phyloP scores from a whole-genome alignment of 1,139 yeast genomes.

The Hyphopichia wangnamkhiaoensis region DNA sequence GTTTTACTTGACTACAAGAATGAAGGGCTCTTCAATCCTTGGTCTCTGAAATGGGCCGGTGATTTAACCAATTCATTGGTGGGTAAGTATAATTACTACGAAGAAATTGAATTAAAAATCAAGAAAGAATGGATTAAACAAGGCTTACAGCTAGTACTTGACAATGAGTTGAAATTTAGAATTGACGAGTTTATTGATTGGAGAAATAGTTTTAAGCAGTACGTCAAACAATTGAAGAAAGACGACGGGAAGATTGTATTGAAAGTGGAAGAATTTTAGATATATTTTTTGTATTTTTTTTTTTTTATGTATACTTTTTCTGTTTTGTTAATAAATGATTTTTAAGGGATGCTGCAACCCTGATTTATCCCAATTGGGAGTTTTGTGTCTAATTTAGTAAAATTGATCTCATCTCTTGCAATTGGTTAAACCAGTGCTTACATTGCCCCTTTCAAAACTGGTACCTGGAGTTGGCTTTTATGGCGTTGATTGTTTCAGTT shows the following conservation, averaged over 20 bases:
- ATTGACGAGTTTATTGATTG: conserved; percentile 39
- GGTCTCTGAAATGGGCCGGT: conserved; percentile 38
- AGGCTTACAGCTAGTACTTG: conserved; percentile 30
- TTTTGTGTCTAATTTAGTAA: no score
- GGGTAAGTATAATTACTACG: conserved; percentile 39
- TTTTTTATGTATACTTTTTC: no score
- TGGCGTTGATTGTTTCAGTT: no score
- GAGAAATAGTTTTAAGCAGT: conserved; percentile 34
- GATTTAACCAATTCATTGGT: conserved; percentile 30
- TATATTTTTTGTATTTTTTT: no score
- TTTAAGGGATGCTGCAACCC: no score
- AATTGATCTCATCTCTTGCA: no score
- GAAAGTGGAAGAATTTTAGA: conserved; percentile 40
- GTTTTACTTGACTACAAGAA: conserved; percentile 24
- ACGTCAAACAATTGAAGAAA: conserved; percentile 25
- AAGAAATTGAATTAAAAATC: conserved; percentile 29
- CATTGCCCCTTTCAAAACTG: no score
- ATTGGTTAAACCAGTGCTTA: no score
- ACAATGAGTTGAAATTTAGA: conserved; percentile 30
- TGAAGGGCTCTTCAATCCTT: conserved; percentile 27
- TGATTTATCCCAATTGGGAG: no score
- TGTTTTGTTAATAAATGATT: no score
- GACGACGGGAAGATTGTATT: conserved; percentile 40
- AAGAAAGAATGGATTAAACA: conserved; percentile 34
- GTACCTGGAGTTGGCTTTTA: no score